These are phyloP conservation scores for Mesembryanthemum crystallinum DNA, from an alignment of 148 eudicot species.

Conservation along the genomic window DNA sequence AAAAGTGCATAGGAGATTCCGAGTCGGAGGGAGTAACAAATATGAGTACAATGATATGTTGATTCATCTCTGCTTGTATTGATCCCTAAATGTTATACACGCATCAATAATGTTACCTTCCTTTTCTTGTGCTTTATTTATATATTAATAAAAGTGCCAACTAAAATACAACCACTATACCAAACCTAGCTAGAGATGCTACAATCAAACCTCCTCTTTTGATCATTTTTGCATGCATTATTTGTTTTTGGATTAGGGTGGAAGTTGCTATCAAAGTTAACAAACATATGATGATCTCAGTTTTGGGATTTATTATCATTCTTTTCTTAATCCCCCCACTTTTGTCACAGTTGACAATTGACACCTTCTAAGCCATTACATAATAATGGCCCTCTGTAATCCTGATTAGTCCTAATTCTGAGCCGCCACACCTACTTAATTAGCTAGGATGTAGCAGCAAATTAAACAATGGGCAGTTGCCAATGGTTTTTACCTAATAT, in stretches of 20 bases:
- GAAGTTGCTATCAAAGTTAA: background rate
- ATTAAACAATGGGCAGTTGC: constrained; percentile 11
- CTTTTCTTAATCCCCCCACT: background rate
- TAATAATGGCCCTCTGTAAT: background rate
- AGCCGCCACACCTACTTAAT: background rate
- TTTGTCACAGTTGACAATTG: background rate
- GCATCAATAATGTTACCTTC: no score
- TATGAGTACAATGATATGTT: no score
- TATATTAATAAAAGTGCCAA: no score
- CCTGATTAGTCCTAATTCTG: background rate
- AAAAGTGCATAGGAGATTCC: no score
- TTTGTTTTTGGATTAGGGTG: no score
- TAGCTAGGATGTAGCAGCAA: background rate
- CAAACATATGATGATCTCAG: background rate
- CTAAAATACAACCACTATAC: no score
- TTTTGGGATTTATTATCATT: background rate
- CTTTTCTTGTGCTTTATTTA: no score
- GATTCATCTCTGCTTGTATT: no score
- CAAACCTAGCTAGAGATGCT: no score
- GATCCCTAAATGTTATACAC: no score
- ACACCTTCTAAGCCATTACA: no score
- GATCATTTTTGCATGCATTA: background rate
- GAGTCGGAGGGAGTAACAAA: no score
- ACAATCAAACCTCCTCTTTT: constrained; percentile 8
- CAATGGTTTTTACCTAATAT: background rate